Evolutionary conservation across 352 stramenopile species (phyloP), one percentile per base, ranked within the genome.

Genomic region (Albugo candida): DNA sequence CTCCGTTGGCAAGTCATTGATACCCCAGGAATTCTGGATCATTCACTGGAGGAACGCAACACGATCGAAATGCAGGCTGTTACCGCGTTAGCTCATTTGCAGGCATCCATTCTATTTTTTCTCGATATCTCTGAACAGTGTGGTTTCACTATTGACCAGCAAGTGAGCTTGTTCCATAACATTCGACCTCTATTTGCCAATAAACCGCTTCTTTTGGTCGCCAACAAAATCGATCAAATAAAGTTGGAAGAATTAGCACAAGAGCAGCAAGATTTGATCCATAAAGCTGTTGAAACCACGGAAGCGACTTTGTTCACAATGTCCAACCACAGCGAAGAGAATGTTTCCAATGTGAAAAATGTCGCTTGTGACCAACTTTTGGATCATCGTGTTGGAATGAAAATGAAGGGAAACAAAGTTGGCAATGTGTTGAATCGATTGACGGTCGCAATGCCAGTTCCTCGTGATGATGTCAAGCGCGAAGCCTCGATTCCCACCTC

Each of bases 1-100:
- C 70, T 99, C 52, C 83, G 95, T 36, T 99, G 94, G 94, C 92
- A 98, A 65, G 96, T 99, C 48, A 98, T 99, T 59, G 96, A 99
- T 67, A 99, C 96, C 24, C 96, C 96, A 12, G 96, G 96, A 56
- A 99, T 99, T 58, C 68, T 99, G 35, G 96, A 99, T 71, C 93
- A 98, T 65, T 63, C 94, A n/a, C 75, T 99, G 10, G 96, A 99
- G 61, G 85, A 99, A 60, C 78, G 95, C 35, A 99, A 99, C 74
- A 99, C 95, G 35, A 99, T 99, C 70, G 96, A 99, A 56, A 99
- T 99, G 96, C 96, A 99, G 73, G 93, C 95, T 41, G 96, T 99
- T 49, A 99, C 96, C 48, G 96, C 96, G 35, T 71, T 99, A 11
- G 96, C 96, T 5, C 96, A 99, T 65, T 82, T 99, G 60, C 95